Conservation (phyloP, 495 filamentous ascomycete species). For the Choiromyces venosus region DNA sequence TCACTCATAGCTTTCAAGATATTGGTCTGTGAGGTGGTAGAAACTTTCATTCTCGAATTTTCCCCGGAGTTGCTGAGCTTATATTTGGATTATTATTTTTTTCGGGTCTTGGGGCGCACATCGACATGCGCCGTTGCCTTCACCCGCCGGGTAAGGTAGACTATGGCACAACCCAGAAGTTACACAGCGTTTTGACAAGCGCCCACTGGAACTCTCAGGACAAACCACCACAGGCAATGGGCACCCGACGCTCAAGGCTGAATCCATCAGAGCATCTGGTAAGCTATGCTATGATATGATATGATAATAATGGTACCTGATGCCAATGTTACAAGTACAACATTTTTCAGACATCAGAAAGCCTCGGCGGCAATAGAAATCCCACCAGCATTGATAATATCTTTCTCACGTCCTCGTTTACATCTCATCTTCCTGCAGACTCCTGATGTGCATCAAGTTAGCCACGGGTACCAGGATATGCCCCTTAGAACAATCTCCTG, state of each 20-base stretch:
- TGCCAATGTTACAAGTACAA: not conserved
- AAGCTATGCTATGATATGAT: not conserved
- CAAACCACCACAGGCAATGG: not conserved
- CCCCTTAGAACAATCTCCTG: not conserved
- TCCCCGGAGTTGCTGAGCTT: not conserved
- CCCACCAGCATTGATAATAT: not conserved
- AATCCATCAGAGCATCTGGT: not conserved
- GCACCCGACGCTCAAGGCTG: not conserved
- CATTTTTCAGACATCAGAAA: not conserved
- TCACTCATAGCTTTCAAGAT: constrained; percentile 18
- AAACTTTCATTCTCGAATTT: not conserved
- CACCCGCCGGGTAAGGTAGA: not conserved
- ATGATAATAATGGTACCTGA: not conserved
- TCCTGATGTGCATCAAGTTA: not conserved
- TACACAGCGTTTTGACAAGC: not conserved
- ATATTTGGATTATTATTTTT: not conserved
- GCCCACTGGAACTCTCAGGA: not conserved
- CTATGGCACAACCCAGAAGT: not conserved
- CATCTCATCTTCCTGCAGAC: not conserved
- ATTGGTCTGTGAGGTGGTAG: not conserved
- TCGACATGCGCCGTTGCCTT: not conserved
- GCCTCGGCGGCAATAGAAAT: not conserved
- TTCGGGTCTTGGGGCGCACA: not conserved
- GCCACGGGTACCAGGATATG: too few species aligned
- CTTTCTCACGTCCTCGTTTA: not conserved